phyloP scores from a whole-genome alignment of 192 early-diverging fungal genomes.

The Linnemannia schmuckeri region DNA sequence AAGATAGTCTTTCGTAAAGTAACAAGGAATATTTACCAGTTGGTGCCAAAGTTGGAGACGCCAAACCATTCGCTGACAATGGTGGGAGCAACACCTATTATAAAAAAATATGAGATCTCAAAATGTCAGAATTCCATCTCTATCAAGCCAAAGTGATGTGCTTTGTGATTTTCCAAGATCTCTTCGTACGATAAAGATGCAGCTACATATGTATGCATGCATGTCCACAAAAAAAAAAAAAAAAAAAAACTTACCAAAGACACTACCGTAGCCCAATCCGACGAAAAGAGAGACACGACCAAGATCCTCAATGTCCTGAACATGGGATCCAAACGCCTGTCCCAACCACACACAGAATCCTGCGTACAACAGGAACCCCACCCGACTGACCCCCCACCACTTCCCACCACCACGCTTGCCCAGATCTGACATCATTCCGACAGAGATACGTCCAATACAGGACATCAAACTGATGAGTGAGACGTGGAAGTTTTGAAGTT shows the following conservation, averaged over 20 bases:
- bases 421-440: conserved; percentile 58
- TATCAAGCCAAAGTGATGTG: not conserved
- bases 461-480: conserved; percentile 60
- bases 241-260: conserved; percentile 46
- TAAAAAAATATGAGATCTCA: not conserved
- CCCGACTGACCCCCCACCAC: conserved; percentile 44
- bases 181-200: not conserved
- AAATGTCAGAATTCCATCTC: not conserved
- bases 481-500: conserved; percentile 58
- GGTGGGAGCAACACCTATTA: conserved; percentile 45
- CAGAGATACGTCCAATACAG: conserved; percentile 55
- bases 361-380: conserved; percentile 54
- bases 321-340: conserved; percentile 45
- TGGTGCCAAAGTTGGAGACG: conserved; percentile 44
- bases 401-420: conserved; percentile 31
- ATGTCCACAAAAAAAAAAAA: not conserved
- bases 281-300: conserved; percentile 33
- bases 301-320: conserved; percentile 29
- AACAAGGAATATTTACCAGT: conserved; percentile 36
- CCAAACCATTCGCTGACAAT: conserved; percentile 62
- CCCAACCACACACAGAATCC: conserved; percentile 50
- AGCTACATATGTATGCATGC: not conserved
- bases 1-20: too few species aligned
- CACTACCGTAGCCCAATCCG: conserved; percentile 54
- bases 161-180: not conserved